Base-by-base conservation (phyloP, 106 monocot genomes). In the Apostasia ramifera region DNA sequence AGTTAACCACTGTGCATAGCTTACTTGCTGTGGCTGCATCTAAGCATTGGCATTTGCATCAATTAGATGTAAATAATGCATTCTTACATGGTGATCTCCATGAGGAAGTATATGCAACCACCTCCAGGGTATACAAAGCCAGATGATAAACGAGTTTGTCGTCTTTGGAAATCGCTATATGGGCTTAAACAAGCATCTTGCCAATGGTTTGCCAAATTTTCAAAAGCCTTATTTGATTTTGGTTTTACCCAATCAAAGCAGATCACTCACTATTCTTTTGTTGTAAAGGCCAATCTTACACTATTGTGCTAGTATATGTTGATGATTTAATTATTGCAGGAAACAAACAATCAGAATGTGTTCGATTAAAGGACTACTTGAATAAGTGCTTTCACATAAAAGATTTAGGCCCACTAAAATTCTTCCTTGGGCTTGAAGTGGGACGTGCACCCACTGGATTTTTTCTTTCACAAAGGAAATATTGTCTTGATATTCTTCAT, bases 401-500 rank as follows among this genome's bases (percentile, higher is more conserved):
- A 44, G 69, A 74, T 15, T 40, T 80, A 2, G 74, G 70, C 0
- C 4, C 1, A 1, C 39, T 64, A 1, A 70, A 74, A 55, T 69
- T 69, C 47, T 79, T 79, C 49, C 26, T 79, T 39, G 79, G 73
- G 2, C 12, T 79, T 1, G 74, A 79, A 9, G 54, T 73, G 0
- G 73, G 73, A 0, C 14, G 68, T 6, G 45, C 60, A 12, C 3
- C 0, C 0, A 6, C 48, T 0, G 78, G 73, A 7, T 67, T 79
- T 11, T 47, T 53, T 12, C 7, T 79, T 2, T 45, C 3, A 2
- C 66, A 78, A 47, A 5, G 46, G 0, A 78, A 71, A 13, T 78
- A 72, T 67, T 10, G 6, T 2, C 15, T 64, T 6, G 59, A 78
- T 5, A 46, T 79, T 8, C 37, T 67, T 4, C 0, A 2, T 1